Conservation (phyloP, 257 asterid genomes). For the Ocimum tenuiflorum region DNA sequence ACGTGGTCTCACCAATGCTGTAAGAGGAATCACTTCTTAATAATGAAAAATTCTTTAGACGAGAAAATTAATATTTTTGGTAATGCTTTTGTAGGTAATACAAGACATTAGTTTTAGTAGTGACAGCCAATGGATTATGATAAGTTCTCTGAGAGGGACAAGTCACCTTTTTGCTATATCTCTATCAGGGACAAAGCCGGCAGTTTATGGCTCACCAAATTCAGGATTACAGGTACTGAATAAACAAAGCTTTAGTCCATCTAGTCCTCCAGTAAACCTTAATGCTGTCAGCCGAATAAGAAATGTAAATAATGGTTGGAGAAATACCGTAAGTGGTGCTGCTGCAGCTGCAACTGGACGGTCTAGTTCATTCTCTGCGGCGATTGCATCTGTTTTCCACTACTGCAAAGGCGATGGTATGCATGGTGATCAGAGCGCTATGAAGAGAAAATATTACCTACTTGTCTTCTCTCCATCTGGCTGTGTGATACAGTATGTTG, state of each 20-base stretch:
- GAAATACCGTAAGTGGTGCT: slow-evolving; percentile 62
- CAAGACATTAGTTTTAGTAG: slow-evolving; percentile 87
- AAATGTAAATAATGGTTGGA: slow-evolving; percentile 61
- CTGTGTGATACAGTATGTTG: slow-evolving; percentile 54
- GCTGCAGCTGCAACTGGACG: slow-evolving; percentile 81
- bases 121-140: slow-evolving; percentile 64
- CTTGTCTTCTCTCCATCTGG: slow-evolving; percentile 83
- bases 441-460: slow-evolving; percentile 45
- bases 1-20: slow-evolving; percentile 86
- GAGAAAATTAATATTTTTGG: slow-evolving; percentile 4
- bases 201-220: slow-evolving; percentile 27
- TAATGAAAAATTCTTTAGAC: neutral
- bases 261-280: slow-evolving; percentile 42
- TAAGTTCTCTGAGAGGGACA: slow-evolving; percentile 73
- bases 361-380: slow-evolving; percentile 44
- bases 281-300: slow-evolving; percentile 59
- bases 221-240: slow-evolving; percentile 45
- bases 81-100: slow-evolving; percentile 55
- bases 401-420: slow-evolving; percentile 37
- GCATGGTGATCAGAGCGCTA: slow-evolving; percentile 27
- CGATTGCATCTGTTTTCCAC: slow-evolving; percentile 52
- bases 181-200: slow-evolving; percentile 46
- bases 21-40: slow-evolving; percentile 31
- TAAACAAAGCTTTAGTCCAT: slow-evolving; percentile 38
- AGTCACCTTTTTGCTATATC: slow-evolving; percentile 80